phyloP scores from a whole-genome alignment of 257 asterid genomes.

The Ballota nigra region DNA sequence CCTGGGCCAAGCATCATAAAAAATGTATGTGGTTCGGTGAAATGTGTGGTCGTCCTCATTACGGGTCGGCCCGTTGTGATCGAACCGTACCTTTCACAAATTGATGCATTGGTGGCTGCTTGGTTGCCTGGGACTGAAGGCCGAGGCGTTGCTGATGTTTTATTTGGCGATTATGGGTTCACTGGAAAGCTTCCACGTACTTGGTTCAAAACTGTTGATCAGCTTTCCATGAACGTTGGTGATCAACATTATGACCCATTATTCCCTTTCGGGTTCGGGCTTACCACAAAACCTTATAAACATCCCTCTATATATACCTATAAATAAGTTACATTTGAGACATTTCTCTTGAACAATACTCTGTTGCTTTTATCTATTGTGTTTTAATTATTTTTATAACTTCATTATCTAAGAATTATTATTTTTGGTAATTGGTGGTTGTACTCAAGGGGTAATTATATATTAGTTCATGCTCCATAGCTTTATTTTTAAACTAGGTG shows the following conservation, averaged over 20 bases:
- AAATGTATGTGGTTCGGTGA: constrained; percentile 34
- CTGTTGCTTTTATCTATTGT: too few relatives aligned
- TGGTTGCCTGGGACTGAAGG: constrained; percentile 52
- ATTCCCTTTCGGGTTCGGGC: constrained; percentile 38
- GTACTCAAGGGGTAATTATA: too few relatives aligned
- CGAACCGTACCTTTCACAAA: constrained; percentile 25
- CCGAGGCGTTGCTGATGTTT: constrained; percentile 44
- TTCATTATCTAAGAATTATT: too few relatives aligned
- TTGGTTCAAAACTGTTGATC: constrained; percentile 45
- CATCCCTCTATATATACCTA: background rate
- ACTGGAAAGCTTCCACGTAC: constrained; percentile 37
- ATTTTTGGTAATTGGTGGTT: too few relatives aligned
- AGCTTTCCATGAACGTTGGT: constrained; percentile 49
- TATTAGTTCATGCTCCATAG: too few relatives aligned
- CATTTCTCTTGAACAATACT: too few relatives aligned
- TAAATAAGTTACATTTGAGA: too few relatives aligned
- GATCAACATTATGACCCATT: constrained; percentile 45
- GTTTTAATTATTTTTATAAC: too few relatives aligned
- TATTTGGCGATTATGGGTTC: constrained; percentile 39
- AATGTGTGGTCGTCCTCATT: constrained; percentile 40
- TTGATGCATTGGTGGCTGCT: constrained; percentile 43
- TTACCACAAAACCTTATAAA: constrained; percentile 21
- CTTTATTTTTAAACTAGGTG: too few relatives aligned
- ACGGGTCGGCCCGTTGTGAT: constrained; percentile 49
- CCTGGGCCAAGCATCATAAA: constrained; percentile 29